Evolutionary conservation across 2,329 filamentous ascomycete species (phyloP).

Genomic region (Fusarium sp.): DNA sequence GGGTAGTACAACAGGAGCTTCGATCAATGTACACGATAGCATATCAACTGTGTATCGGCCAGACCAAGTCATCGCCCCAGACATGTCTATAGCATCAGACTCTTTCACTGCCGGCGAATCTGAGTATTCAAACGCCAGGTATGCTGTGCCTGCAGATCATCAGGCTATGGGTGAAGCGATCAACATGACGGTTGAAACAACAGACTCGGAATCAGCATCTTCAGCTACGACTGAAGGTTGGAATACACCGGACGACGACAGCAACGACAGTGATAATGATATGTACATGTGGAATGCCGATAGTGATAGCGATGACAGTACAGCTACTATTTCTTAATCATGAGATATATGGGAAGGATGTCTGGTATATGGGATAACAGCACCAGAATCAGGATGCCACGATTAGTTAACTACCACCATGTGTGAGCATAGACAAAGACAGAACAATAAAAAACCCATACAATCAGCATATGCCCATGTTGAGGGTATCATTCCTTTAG

Average conservation of each 20-base stretch:
- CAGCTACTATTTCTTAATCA: slow-evolving; percentile 19
- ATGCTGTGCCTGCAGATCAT: slow-evolving; percentile 50
- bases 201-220: slow-evolving; percentile 32
- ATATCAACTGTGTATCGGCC: slow-evolving; percentile 54
- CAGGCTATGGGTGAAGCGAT: slow-evolving; percentile 46
- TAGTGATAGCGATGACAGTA: slow-evolving; percentile 26
- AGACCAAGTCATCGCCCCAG: slow-evolving; percentile 52
- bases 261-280: slow-evolving; percentile 33
- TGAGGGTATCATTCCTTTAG: slow-evolving; percentile 30
- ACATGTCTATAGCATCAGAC: slow-evolving; percentile 53
- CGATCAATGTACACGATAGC: slow-evolving; percentile 57
- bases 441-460: slow-evolving; percentile 3
- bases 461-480: neutral
- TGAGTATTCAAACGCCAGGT: slow-evolving; percentile 54
- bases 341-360: slow-evolving; percentile 1
- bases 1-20: slow-evolving; percentile 52
- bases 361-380: slow-evolving; percentile 1
- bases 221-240: slow-evolving; percentile 10
- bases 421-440: neutral
- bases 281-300: slow-evolving; percentile 27
- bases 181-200: slow-evolving; percentile 42
- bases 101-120: slow-evolving; percentile 50
- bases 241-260: slow-evolving; percentile 16
- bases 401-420: neutral
- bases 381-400: neutral